A percentile compares a stretch with the other conserved stretches of the same genome.
Evolutionary conservation across 2,329 filamentous ascomycete species (phyloP).

Genomic region (Helotiales sp.): DNA sequence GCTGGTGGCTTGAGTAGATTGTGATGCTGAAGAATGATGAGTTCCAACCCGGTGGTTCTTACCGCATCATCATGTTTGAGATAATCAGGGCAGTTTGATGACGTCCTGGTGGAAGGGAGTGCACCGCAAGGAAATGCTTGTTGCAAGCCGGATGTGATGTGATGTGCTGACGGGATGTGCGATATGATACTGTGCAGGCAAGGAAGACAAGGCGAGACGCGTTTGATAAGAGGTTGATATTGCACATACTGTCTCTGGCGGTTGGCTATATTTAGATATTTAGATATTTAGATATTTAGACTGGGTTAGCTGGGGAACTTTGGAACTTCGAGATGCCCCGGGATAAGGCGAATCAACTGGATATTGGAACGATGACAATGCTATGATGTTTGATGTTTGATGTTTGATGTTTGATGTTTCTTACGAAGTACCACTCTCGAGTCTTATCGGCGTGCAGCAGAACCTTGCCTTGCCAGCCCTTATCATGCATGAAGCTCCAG

Average conservation of each 20-base stretch:
- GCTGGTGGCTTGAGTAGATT: background rate
- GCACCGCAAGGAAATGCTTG: background rate
- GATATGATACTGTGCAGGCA: background rate
- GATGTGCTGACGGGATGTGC: background rate
- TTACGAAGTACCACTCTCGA: no score
- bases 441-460: background rate
- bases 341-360: no score
- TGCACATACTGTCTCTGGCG: no score
- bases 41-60: background rate
- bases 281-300: background rate
- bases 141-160: background rate
- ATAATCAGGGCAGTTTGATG: background rate
- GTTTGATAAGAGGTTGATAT: background rate
- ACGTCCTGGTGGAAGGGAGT: background rate
- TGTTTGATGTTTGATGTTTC: no score
- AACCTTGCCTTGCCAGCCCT: background rate
- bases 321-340: no score
- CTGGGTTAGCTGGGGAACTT: background rate
- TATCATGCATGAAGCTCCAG: background rate
- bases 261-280: background rate
- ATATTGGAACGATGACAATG: no score
- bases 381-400: no score
- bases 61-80: background rate
- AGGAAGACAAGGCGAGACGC: background rate
- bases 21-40: background rate